Percentiles rank a stretch among this genome's conserved stretches.
Conservation (phyloP, 495 filamentous ascomycete genomes). For the Peziza echinospora region DNA sequence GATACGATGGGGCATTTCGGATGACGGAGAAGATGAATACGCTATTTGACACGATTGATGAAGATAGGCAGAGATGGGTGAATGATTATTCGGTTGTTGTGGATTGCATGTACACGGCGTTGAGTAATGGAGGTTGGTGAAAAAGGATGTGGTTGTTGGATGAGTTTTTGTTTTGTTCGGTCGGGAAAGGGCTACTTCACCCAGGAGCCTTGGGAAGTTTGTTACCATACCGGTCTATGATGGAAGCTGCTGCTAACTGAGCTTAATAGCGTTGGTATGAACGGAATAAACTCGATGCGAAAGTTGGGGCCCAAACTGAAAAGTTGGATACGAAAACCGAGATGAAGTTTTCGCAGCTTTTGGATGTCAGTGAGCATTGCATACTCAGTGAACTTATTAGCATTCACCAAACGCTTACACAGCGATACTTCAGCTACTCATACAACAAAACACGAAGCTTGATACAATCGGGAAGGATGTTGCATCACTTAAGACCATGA, state of each 20-base stretch:
- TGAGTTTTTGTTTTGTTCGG: too few species aligned
- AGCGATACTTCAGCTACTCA: slow-evolving; percentile 1
- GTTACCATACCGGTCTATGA: slow-evolving; percentile 3
- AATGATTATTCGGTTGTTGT: slow-evolving; percentile 2
- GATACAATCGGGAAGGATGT: neutral
- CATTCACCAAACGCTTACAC: slow-evolving; percentile 2
- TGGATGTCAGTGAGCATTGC: slow-evolving; percentile 1
- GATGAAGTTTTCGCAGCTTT: slow-evolving; percentile 1
- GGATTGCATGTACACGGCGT: slow-evolving; percentile 2
- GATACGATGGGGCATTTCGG: slow-evolving; percentile 1
- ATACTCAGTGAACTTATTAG: neutral
- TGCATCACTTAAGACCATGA: slow-evolving; percentile 2
- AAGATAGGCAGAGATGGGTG: slow-evolving; percentile 2
- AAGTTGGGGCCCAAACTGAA: slow-evolving; percentile 1
- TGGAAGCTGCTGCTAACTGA: slow-evolving; percentile 6
- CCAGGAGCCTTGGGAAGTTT: slow-evolving; percentile 1
- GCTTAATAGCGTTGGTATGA: slow-evolving; percentile 4
- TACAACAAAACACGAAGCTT: neutral
- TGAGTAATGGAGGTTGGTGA: slow-evolving; percentile 1
- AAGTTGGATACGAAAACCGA: slow-evolving; percentile 3
- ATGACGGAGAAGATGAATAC: neutral
- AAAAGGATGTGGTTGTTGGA: too few species aligned
- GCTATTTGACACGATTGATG: slow-evolving; percentile 1
- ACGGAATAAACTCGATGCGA: slow-evolving; percentile 2
- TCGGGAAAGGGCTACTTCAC: slow-evolving; percentile 1